Evolutionary conservation across 352 stramenopile species (phyloP).

Genomic region (Pythium aquatile): DNA sequence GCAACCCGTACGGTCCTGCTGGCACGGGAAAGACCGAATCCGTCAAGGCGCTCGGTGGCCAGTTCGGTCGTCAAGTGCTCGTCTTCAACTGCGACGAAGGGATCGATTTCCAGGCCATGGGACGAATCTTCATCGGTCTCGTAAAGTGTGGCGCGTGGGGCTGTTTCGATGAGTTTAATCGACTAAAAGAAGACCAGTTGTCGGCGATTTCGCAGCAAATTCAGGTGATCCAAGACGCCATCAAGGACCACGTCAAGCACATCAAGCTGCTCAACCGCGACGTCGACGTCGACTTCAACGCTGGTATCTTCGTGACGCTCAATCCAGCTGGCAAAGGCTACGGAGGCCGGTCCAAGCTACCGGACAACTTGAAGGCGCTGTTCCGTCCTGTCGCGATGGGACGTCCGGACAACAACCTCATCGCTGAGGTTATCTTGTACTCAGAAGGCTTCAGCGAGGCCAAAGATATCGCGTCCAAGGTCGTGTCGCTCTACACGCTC

Average conservation of each 20-base stretch:
- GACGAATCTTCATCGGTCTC: constrained; percentile 89
- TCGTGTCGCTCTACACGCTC: constrained; percentile 82
- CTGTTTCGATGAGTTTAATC: constrained; percentile 93
- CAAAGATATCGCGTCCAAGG: constrained; percentile 74
- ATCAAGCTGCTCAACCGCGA: constrained; percentile 65
- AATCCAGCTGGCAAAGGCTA: constrained; percentile 90
- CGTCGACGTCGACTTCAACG: constrained; percentile 84
- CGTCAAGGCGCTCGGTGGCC: constrained; percentile 85
- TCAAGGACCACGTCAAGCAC: constrained; percentile 58
- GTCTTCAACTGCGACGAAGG: constrained; percentile 91
- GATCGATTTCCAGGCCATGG: constrained; percentile 88
- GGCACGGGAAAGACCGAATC: constrained; percentile 92
- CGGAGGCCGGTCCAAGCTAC: constrained; percentile 83
- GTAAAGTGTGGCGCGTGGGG: constrained; percentile 90
- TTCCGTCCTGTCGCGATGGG: constrained; percentile 89
- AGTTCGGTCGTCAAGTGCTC: constrained; percentile 82
- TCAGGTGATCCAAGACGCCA: constrained; percentile 87
- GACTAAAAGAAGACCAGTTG: constrained; percentile 88
- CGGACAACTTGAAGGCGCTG: constrained; percentile 91
- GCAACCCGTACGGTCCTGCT: constrained; percentile 87
- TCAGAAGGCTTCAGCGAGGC: constrained; percentile 83
- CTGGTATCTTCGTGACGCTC: constrained; percentile 92
- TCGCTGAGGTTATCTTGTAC: constrained; percentile 85
- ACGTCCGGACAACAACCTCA: constrained; percentile 83
- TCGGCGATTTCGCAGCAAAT: constrained; percentile 90